These are phyloP conservation scores for Pleurotus djamor DNA, from an alignment of 768 basidiomycete species.

Conservation along the genomic window DNA sequence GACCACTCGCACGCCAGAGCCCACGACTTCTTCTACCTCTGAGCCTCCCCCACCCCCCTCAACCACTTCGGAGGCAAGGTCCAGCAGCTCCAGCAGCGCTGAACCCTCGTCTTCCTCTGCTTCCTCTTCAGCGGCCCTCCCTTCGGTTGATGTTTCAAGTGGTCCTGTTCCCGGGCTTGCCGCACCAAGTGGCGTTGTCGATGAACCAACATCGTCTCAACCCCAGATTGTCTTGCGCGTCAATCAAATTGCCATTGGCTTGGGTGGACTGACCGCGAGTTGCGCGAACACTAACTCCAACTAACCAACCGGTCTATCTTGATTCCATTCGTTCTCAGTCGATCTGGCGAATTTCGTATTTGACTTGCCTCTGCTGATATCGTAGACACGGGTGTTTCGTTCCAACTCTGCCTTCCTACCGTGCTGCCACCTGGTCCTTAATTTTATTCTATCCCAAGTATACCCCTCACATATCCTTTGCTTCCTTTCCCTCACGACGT, in stretches of 20 bases:
- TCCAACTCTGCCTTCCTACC: neutral
- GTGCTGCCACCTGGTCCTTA: neutral
- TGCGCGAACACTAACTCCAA: constrained; percentile 15
- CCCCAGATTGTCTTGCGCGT: constrained; percentile 31
- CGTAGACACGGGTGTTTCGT: neutral
- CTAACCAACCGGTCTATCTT: neutral
- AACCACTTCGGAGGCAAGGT: constrained; percentile 8
- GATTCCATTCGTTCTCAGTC: neutral
- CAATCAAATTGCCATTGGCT: constrained; percentile 29
- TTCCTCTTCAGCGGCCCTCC: constrained; percentile 9
- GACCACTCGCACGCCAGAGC: constrained; percentile 3
- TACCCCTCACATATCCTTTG: neutral
- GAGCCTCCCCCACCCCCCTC: constrained; percentile 18
- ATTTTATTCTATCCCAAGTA: neutral
- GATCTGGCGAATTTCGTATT: neutral
- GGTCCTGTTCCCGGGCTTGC: constrained; percentile 27
- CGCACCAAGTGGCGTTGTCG: constrained; percentile 25
- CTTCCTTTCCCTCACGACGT: neutral
- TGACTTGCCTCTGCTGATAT: neutral
- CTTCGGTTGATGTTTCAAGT: constrained; percentile 17
- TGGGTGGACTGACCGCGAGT: constrained; percentile 31
- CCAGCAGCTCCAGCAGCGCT: constrained; percentile 10
- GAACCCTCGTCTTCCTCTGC: constrained; percentile 12
- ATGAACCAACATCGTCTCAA: constrained; percentile 10
- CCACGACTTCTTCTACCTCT: constrained; percentile 16